A percentile compares a stretch with the other conserved stretches of the same genome.
Conservation (phyloP, 371 early-diverging fungal genomes). For the Capillidium heterosporum region DNA sequence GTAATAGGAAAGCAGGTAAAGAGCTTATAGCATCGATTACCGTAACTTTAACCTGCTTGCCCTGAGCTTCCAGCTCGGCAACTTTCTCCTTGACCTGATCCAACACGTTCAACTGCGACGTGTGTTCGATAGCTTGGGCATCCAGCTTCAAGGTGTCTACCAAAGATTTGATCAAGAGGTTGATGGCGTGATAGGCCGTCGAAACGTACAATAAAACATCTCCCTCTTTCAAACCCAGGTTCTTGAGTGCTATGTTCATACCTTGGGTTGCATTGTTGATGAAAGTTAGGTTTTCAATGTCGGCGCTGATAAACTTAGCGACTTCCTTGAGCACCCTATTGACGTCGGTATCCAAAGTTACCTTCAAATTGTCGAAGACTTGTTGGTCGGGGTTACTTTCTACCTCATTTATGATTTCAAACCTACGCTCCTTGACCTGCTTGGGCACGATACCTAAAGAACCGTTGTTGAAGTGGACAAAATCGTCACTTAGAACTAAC, state of each 20-base stretch:
- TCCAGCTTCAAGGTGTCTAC: conserved; percentile 10
- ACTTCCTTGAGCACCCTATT: conserved; percentile 11
- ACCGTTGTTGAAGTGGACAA: conserved; percentile 9
- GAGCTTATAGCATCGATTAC: conserved; percentile 31
- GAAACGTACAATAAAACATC: conserved; percentile 18
- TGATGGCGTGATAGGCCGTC: conserved; percentile 26
- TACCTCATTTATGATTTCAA: conserved; percentile 1
- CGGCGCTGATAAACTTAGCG: conserved; percentile 13
- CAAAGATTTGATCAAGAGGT: conserved; percentile 15
- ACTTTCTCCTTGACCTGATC: conserved; percentile 13
- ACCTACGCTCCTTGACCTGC: conserved; percentile 2
- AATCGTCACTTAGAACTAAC: not conserved
- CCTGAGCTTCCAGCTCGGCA: conserved; percentile 3
- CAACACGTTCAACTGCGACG: conserved; percentile 2
- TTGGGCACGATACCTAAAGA: conserved; percentile 7
- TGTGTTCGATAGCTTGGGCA: conserved; percentile 10
- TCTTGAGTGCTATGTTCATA: conserved; percentile 15
- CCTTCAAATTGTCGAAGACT: not conserved
- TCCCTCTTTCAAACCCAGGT: conserved; percentile 11
- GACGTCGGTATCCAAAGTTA: conserved; percentile 7
- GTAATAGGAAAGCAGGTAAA: conserved; percentile 27
- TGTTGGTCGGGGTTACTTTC: conserved; percentile 6
- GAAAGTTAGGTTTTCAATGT: conserved; percentile 16
- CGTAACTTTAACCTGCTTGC: conserved; percentile 11
- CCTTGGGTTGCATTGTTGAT: conserved; percentile 17